A percentile compares a stretch with the other conserved stretches of the same genome.
Evolutionary conservation across 495 filamentous ascomycete genomes (phyloP).

Genomic region (Xylaria curta): DNA sequence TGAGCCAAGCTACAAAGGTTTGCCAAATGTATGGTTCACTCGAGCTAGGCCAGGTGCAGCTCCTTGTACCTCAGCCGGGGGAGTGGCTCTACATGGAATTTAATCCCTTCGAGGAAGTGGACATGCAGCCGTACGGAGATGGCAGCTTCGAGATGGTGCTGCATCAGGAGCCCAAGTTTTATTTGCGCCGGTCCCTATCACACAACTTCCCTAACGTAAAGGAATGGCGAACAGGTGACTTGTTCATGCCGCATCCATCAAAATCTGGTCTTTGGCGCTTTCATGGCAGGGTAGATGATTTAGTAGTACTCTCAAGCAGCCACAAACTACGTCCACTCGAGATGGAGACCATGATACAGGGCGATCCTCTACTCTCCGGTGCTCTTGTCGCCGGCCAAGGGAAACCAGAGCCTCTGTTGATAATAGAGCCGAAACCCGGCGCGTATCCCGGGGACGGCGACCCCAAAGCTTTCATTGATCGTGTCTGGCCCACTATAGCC

Average conservation of each 20-base stretch:
- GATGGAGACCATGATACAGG: neutral
- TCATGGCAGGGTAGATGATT: neutral
- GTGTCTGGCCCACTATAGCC: neutral
- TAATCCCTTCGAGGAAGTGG: neutral
- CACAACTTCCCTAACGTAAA: neutral
- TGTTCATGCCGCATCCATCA: neutral
- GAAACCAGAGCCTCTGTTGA: neutral
- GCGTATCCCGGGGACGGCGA: neutral
- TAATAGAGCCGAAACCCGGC: neutral
- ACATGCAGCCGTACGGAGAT: neutral
- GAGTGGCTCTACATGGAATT: neutral
- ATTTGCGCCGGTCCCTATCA: neutral
- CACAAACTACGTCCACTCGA: neutral
- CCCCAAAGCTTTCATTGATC: neutral
- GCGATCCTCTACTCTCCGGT: neutral
- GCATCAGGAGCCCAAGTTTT: neutral
- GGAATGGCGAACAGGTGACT: neutral
- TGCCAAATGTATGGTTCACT: neutral
- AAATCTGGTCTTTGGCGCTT: neutral
- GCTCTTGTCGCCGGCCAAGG: neutral
- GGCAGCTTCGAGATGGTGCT: neutral
- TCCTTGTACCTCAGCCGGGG: neutral
- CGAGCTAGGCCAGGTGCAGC: neutral
- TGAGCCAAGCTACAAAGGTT: neutral
- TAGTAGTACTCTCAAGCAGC: neutral